Evolutionary conservation across 768 basidiomycete genomes (phyloP).

Genomic region (Leccinum barrowsii): DNA sequence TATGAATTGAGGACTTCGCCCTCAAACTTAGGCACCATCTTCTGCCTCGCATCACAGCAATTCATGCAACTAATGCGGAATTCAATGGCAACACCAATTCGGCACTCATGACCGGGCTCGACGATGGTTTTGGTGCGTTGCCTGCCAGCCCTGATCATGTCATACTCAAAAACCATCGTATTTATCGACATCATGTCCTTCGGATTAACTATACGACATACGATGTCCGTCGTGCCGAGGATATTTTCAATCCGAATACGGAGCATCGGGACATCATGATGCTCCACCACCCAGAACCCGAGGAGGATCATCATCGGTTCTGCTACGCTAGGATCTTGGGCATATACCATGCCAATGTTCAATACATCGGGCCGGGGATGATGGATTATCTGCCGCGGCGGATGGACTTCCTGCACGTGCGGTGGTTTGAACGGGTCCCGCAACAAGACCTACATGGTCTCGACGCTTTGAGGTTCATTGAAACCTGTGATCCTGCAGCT

Average conservation of each 20-base stretch:
- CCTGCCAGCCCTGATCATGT: background rate
- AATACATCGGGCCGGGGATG: background rate
- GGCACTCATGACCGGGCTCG: background rate
- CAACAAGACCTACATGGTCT: background rate
- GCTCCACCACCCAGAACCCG: background rate
- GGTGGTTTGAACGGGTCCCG: background rate
- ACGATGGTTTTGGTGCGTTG: background rate
- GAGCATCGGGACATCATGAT: background rate
- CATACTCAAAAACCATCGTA: background rate
- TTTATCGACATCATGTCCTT: too few relatives aligned
- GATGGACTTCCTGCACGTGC: background rate
- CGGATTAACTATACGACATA: background rate
- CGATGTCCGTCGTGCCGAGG: background rate
- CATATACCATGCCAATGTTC: background rate
- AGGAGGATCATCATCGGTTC: background rate
- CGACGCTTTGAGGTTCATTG: background rate
- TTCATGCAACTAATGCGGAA: background rate
- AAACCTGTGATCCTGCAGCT: background rate
- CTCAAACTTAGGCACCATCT: background rate
- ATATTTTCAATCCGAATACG: background rate
- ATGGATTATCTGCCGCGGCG: background rate
- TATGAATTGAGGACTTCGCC: background rate
- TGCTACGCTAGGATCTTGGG: background rate
- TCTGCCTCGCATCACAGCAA: background rate
- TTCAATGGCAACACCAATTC: background rate